Percentiles rank a stretch among this genome's conserved stretches.
Conservation (phyloP, 345 rosid species). For the Brassica juncea region DNA sequence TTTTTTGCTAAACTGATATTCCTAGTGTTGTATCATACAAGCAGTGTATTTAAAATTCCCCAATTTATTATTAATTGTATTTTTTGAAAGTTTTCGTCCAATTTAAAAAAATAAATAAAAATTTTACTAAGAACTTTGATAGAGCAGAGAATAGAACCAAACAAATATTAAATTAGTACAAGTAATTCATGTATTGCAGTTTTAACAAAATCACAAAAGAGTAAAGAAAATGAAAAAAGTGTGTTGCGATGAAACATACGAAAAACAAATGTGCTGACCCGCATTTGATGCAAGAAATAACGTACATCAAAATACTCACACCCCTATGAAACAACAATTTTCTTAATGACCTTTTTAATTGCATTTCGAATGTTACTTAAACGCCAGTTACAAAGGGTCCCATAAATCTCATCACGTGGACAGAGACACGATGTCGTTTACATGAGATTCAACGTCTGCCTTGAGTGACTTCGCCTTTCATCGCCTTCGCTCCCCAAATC, state of each 20-base stretch:
- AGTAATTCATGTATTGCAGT: not conserved
- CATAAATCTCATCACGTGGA: slow-evolving; percentile 22
- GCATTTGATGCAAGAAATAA: slow-evolving; percentile 14
- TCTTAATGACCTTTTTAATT: slow-evolving; percentile 7
- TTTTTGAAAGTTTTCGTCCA: too few relatives aligned
- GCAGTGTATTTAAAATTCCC: too few relatives aligned
- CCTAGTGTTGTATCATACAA: too few relatives aligned
- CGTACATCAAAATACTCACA: not conserved
- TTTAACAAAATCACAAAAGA: not conserved
- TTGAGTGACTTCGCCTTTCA: not conserved
- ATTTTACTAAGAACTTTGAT: too few relatives aligned
- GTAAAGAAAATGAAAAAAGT: slow-evolving; percentile 4
- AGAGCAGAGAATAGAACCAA: too few relatives aligned
- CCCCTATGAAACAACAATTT: not conserved
- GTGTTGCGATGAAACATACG: slow-evolving; percentile 19
- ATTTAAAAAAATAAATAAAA: too few relatives aligned
- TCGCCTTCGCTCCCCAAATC: not conserved
- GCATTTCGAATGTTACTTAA: not conserved
- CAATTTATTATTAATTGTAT: too few relatives aligned
- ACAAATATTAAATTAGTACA: not conserved
- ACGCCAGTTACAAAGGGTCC: not conserved
- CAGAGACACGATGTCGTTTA: slow-evolving; percentile 22
- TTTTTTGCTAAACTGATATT: too few relatives aligned
- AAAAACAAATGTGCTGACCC: slow-evolving; percentile 12
- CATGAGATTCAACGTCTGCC: slow-evolving; percentile 17